phyloP scores from a whole-genome alignment of 305 asterid species.

The Fraxinus velutina region DNA sequence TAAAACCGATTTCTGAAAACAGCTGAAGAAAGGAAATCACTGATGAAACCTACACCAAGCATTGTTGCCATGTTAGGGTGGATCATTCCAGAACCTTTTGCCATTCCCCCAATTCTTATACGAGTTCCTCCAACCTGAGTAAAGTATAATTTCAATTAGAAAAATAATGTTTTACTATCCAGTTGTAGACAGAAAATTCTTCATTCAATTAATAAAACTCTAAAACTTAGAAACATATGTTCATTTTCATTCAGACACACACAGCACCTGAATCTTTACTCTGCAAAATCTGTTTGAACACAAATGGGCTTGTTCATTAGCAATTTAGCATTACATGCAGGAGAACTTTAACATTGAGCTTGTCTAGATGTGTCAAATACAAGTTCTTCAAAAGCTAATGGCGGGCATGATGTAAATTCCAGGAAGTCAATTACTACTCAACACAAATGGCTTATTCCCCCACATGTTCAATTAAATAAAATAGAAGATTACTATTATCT shows the following conservation, averaged over 20 bases:
- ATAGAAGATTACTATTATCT: background rate
- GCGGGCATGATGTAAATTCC: background rate
- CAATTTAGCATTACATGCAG: background rate
- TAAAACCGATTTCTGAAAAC: conserved; percentile 11
- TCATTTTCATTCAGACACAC: conserved; percentile 11
- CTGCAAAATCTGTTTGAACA: background rate
- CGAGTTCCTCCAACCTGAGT: conserved; percentile 67
- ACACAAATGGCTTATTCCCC: background rate
- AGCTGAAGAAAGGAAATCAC: conserved; percentile 4
- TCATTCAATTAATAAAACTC: background rate
- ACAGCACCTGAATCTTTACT: conserved; percentile 5
- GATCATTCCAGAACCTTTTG: conserved; percentile 97
- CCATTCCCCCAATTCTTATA: conserved; percentile 85
- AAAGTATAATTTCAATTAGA: conserved; percentile 10
- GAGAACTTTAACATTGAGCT: background rate
- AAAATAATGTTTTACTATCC: background rate
- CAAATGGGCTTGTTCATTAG: background rate
- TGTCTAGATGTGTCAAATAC: background rate
- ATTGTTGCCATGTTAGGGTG: conserved; percentile 99
- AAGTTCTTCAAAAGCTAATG: conserved; percentile 11
- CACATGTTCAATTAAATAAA: background rate
- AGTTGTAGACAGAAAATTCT: background rate
- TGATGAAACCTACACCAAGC: conserved; percentile 71
- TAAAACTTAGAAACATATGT: background rate
- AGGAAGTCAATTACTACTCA: background rate